Percentiles rank a stretch among this genome's conserved stretches.
Conservation (phyloP, 1,284 basidiomycete species). For the Cerrena zonata region DNA sequence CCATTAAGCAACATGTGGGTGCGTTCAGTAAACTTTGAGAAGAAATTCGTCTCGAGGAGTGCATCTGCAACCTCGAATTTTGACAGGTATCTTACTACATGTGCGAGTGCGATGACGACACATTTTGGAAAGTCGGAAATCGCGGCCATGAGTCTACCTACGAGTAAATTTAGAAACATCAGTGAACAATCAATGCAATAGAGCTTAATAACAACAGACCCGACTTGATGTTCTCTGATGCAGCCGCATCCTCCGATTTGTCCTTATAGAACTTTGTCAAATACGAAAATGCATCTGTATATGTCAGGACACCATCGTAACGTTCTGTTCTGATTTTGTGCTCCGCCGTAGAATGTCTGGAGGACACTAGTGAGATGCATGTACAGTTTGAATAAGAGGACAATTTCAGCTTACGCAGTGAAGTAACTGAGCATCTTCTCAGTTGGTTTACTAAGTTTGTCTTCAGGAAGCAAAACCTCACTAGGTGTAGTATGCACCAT, state of each 20-base stretch:
- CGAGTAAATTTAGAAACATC: neutral
- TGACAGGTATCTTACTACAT: conserved; percentile 72
- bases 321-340: conserved; percentile 60
- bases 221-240: conserved; percentile 45
- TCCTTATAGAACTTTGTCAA: conserved; percentile 71
- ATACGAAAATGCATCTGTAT: conserved; percentile 68
- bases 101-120: conserved; percentile 72
- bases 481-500: conserved; percentile 79
- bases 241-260: conserved; percentile 34
- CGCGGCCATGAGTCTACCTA: conserved; percentile 49
- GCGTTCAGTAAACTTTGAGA: conserved; percentile 71
- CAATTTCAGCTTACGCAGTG: conserved; percentile 39
- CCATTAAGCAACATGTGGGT: conserved; percentile 86
- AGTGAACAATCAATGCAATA: neutral
- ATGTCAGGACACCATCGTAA: conserved; percentile 51
- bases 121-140: conserved; percentile 69
- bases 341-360: conserved; percentile 40
- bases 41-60: conserved; percentile 71
- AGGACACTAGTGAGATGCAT: too few species aligned
- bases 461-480: conserved; percentile 69
- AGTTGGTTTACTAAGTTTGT: conserved; percentile 65
- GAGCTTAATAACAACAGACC: conserved; percentile 34
- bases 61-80: conserved; percentile 74
- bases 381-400: neutral
- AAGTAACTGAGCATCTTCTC: conserved; percentile 75